Evolutionary conservation across 2,329 filamentous ascomycete species (phyloP).

Genomic region (Phaeoacremonium minimum): DNA sequence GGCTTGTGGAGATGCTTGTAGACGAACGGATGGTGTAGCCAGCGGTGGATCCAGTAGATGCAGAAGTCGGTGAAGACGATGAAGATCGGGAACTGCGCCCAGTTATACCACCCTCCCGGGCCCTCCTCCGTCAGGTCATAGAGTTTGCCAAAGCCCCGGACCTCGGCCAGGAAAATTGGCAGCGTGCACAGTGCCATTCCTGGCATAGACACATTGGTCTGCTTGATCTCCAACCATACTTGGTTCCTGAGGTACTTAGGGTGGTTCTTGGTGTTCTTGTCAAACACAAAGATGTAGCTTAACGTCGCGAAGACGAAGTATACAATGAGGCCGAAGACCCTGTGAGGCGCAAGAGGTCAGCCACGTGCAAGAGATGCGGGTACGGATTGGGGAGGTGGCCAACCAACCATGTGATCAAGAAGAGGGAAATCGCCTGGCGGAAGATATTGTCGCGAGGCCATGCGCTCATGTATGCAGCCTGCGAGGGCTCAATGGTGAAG

Average conservation of each 20-base stretch:
- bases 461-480: slow-evolving; percentile 74
- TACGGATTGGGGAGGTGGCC: neutral
- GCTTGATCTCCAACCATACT: slow-evolving; percentile 77
- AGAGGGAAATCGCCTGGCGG: slow-evolving; percentile 72
- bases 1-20: slow-evolving; percentile 95
- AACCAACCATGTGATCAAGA: slow-evolving; percentile 78
- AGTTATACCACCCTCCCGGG: slow-evolving; percentile 73
- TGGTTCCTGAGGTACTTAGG: slow-evolving; percentile 96
- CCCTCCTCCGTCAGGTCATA: slow-evolving; percentile 77
- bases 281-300: slow-evolving; percentile 86
- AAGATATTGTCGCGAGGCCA: slow-evolving; percentile 73
- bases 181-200: slow-evolving; percentile 78
- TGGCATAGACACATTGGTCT: slow-evolving; percentile 73
- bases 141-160: slow-evolving; percentile 79
- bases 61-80: slow-evolving; percentile 82
- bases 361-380: neutral
- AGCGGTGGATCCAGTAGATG: slow-evolving; percentile 91
- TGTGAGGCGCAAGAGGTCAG: slow-evolving; percentile 30
- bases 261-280: slow-evolving; percentile 83
- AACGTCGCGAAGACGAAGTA: slow-evolving; percentile 83
- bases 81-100: slow-evolving; percentile 83
- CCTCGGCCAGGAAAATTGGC: slow-evolving; percentile 77
- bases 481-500: slow-evolving; percentile 64
- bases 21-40: slow-evolving; percentile 71
- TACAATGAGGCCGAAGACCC: slow-evolving; percentile 77